phyloP scores from a whole-genome alignment of 345 rosid genomes.

The Mercurialis annua region DNA sequence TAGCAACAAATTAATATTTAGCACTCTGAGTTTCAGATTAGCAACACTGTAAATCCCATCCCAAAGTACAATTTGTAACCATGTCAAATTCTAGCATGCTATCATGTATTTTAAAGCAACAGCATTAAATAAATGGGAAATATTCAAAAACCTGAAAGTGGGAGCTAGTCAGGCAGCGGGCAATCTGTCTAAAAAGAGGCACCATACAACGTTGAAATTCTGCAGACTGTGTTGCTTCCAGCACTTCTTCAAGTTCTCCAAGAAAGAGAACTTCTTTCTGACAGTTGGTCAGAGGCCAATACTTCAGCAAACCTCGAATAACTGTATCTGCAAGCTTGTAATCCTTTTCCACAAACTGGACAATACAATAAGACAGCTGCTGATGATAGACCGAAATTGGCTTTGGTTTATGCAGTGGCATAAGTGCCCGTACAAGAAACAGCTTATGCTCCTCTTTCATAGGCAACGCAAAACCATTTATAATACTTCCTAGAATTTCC shows the following conservation, averaged over 20 bases:
- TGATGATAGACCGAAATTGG: slow-evolving; percentile 63
- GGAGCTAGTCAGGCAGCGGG: slow-evolving; percentile 77
- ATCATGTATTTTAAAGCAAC: not conserved
- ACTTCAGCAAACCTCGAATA: slow-evolving; percentile 76
- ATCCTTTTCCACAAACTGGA: slow-evolving; percentile 93
- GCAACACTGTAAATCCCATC: not conserved
- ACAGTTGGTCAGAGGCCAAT: slow-evolving; percentile 87
- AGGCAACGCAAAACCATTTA: slow-evolving; percentile 89
- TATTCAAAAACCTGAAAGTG: slow-evolving; percentile 70
- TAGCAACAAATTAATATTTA: not conserved
- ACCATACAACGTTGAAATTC: slow-evolving; percentile 88
- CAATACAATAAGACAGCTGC: slow-evolving; percentile 77
- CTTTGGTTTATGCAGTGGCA: slow-evolving; percentile 89
- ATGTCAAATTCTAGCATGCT: not conserved
- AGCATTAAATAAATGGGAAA: slow-evolving; percentile 8
- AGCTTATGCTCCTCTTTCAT: slow-evolving; percentile 95
- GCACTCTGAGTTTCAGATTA: not conserved
- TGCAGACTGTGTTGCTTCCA: slow-evolving; percentile 76
- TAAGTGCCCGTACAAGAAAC: slow-evolving; percentile 80
- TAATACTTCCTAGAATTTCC: slow-evolving; percentile 88
- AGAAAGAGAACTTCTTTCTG: slow-evolving; percentile 86
- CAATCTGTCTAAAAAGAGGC: slow-evolving; percentile 76
- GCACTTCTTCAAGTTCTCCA: slow-evolving; percentile 91
- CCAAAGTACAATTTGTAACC: not conserved
- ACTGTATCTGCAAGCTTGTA: slow-evolving; percentile 81